phyloP scores from a whole-genome alignment of 768 basidiomycete genomes.

The Russula compacta region DNA sequence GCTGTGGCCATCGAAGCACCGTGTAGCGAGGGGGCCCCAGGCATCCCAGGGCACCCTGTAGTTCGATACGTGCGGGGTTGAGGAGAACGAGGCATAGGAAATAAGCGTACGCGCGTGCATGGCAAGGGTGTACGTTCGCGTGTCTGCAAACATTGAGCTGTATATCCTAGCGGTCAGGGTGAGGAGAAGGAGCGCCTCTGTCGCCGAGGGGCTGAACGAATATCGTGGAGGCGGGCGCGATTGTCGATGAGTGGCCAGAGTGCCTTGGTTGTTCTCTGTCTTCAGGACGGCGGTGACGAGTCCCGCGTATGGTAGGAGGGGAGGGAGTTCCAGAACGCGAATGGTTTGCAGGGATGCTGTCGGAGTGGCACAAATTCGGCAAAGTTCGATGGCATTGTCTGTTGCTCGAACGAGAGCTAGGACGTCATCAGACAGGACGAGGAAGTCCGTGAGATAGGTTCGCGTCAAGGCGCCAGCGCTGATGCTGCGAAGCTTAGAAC shows the following conservation, averaged over 20 bases:
- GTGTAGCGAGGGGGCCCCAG: neutral
- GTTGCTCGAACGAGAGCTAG: neutral
- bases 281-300: neutral
- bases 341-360: neutral
- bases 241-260: neutral
- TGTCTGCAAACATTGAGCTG: neutral
- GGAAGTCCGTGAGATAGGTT: neutral
- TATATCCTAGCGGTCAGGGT: neutral
- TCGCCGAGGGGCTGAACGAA: neutral
- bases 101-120: neutral
- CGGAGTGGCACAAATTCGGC: neutral
- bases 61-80: neutral
- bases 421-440: neutral
- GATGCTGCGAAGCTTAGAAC: neutral
- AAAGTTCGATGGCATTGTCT: conserved; percentile 3
- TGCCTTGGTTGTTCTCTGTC: neutral
- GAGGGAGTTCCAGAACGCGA: neutral
- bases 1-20: neutral
- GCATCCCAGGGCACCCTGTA: neutral
- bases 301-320: neutral
- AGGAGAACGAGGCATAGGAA: neutral
- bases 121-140: neutral
- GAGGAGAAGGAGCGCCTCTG: neutral
- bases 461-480: neutral
- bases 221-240: neutral